Evolutionary conservation across 2,329 filamentous ascomycete genomes (phyloP).

Genomic region (Botrytis elliptica): DNA sequence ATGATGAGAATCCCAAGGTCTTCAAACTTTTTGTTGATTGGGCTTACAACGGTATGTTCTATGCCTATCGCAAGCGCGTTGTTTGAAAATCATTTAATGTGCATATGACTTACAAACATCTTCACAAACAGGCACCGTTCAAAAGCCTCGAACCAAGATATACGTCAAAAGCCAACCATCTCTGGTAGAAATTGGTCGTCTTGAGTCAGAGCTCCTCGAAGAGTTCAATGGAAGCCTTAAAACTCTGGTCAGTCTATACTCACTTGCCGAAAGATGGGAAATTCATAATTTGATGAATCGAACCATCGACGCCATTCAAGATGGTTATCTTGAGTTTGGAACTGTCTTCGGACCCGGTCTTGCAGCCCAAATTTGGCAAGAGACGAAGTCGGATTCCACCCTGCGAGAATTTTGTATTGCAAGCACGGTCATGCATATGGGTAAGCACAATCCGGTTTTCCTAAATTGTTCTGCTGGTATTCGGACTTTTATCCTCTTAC

Average conservation of each 20-base stretch:
- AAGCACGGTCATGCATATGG: conserved; percentile 25
- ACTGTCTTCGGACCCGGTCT: conserved; percentile 25
- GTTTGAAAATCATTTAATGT: not conserved
- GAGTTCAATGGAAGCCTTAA: conserved; percentile 22
- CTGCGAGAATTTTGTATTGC: conserved; percentile 28
- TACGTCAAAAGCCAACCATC: not conserved
- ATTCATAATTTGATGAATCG: conserved; percentile 26
- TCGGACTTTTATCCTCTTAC: too few relatives aligned
- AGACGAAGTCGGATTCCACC: conserved; percentile 24
- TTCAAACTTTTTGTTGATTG: conserved; percentile 26
- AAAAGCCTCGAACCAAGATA: conserved; percentile 17
- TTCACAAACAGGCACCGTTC: not conserved
- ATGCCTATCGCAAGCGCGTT: not conserved
- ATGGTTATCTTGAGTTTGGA: conserved; percentile 26
- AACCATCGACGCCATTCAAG: conserved; percentile 28
- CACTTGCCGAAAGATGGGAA: conserved; percentile 24
- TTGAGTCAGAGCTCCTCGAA: conserved; percentile 20
- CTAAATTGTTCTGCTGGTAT: not conserved
- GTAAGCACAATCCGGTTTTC: not conserved
- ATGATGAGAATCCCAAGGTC: conserved; percentile 21
- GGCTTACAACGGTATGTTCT: conserved; percentile 19
- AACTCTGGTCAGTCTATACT: conserved; percentile 25
- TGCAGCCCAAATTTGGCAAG: conserved; percentile 17
- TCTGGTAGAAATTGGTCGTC: not conserved
- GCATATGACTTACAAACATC: not conserved